These are phyloP conservation scores for Phytomonas sp. DNA, from an alignment of 208 protist species.

Conservation along the genomic window DNA sequence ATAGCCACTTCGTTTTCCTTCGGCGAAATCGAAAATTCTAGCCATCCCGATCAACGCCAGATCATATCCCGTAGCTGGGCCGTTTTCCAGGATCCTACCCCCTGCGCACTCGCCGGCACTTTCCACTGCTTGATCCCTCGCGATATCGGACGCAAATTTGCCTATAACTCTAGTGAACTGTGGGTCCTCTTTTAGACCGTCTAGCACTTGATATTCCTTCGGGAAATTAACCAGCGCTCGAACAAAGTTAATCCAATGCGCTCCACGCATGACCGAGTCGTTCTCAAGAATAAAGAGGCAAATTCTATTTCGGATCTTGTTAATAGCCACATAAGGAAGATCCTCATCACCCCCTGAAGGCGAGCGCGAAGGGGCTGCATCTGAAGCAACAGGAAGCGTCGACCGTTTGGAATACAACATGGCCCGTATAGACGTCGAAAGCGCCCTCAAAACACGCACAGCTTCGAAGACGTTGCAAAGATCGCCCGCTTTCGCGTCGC, in stretches of 20 bases:
- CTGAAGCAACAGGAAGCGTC: background rate
- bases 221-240: slow-evolving; percentile 78
- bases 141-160: background rate
- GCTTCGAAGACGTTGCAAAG: background rate
- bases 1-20: background rate
- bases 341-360: background rate
- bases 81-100: background rate
- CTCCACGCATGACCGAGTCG: slow-evolving; percentile 51
- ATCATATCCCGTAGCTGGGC: background rate
- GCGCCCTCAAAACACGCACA: background rate
- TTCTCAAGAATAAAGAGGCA: slow-evolving; percentile 63
- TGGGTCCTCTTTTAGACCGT: background rate
- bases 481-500: background rate
- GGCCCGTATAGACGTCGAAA: background rate
- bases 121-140: background rate
- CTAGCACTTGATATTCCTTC: slow-evolving; percentile 12
- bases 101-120: background rate
- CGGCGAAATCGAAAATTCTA: background rate
- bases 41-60: slow-evolving; percentile 4
- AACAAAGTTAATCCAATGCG: slow-evolving; percentile 73
- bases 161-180: background rate
- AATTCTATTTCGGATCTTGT: slow-evolving; percentile 47
- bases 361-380: background rate
- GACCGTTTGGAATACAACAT: background rate
- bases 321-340: slow-evolving; percentile 47